Evolutionary conservation across 176 grass and related monocot genomes (phyloP).

Genomic region (Tillandsia fasciculata): DNA sequence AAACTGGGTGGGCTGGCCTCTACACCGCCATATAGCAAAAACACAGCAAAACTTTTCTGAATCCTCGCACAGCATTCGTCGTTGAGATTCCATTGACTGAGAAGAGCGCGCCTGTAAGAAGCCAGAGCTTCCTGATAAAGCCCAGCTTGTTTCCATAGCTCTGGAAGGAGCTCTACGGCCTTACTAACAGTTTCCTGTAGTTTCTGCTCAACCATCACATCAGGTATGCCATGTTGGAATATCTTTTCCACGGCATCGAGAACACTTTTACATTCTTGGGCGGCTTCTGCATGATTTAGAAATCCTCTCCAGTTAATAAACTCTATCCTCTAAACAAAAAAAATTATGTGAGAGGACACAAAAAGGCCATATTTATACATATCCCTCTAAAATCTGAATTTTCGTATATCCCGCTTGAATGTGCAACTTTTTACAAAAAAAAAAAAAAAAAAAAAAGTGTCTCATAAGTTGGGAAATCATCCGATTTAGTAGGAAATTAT

Average conservation of each 20-base stretch:
- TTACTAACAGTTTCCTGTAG: constrained; percentile 89
- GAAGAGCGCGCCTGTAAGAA: constrained; percentile 81
- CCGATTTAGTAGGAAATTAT: too few relatives aligned
- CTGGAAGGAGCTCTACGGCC: constrained; percentile 88
- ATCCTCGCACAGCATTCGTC: constrained; percentile 74
- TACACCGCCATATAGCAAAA: constrained; percentile 73
- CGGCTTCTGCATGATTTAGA: constrained; percentile 62
- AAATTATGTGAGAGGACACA: background rate
- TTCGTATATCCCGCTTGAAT: too few relatives aligned
- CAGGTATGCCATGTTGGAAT: constrained; percentile 81
- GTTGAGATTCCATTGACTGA: constrained; percentile 94
- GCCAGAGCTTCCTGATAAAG: constrained; percentile 57
- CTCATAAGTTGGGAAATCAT: too few relatives aligned
- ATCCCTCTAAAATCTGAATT: background rate
- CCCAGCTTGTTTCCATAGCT: constrained; percentile 90
- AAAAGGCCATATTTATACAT: background rate
- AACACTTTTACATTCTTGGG: constrained; percentile 71
- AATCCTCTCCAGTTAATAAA: background rate
- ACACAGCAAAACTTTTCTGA: constrained; percentile 87
- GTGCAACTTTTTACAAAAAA: too few relatives aligned
- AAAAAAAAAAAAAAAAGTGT: too few relatives aligned
- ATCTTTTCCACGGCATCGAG: constrained; percentile 93
- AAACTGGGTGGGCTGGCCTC: constrained; percentile 69
- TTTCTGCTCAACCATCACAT: constrained; percentile 78
- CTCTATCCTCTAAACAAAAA: background rate